These are phyloP conservation scores for Vigna reflexopilosa DNA, from an alignment of 306 rosid genomes.

Conservation along the genomic window DNA sequence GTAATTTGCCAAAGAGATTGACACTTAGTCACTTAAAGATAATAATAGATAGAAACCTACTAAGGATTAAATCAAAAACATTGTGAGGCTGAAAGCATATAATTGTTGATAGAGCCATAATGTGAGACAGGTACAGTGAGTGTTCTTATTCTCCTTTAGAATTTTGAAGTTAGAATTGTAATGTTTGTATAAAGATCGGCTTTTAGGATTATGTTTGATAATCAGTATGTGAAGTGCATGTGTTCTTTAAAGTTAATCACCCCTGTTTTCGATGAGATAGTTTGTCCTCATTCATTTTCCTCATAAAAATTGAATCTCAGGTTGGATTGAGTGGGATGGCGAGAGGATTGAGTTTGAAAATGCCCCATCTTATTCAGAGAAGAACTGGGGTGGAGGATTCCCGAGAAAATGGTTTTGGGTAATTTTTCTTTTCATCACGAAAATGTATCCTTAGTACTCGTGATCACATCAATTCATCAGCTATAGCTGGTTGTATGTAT, in stretches of 20 bases:
- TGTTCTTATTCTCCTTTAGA: slow-evolving; percentile 18
- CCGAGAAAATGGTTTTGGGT: slow-evolving; percentile 99
- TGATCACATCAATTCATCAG: slow-evolving; percentile 16
- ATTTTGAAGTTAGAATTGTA: neutral
- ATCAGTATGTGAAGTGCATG: slow-evolving; percentile 2
- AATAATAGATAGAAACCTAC: too few species aligned
- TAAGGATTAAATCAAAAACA: neutral
- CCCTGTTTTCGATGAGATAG: slow-evolving; percentile 21
- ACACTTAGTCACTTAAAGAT: slow-evolving; percentile 1
- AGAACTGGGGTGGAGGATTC: slow-evolving; percentile 98
- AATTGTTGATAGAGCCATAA: too few species aligned
- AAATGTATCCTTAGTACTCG: slow-evolving; percentile 33
- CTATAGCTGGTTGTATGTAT: slow-evolving; percentile 15
- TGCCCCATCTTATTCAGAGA: slow-evolving; percentile 95
- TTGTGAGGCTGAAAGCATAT: neutral
- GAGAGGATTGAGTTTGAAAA: slow-evolving; percentile 88
- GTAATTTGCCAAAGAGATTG: slow-evolving; percentile 26
- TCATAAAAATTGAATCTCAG: slow-evolving; percentile 67
- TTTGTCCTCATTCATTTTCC: slow-evolving; percentile 40
- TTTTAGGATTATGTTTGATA: slow-evolving; percentile 29
- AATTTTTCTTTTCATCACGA: slow-evolving; percentile 45
- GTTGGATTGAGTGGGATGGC: slow-evolving; percentile 99
- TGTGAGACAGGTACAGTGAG: neutral
- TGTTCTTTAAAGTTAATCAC: slow-evolving; percentile 14
- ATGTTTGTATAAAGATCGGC: slow-evolving; percentile 16